phyloP scores from a whole-genome alignment of 2,329 filamentous ascomycete genomes.

The Raffaelea arxii region DNA sequence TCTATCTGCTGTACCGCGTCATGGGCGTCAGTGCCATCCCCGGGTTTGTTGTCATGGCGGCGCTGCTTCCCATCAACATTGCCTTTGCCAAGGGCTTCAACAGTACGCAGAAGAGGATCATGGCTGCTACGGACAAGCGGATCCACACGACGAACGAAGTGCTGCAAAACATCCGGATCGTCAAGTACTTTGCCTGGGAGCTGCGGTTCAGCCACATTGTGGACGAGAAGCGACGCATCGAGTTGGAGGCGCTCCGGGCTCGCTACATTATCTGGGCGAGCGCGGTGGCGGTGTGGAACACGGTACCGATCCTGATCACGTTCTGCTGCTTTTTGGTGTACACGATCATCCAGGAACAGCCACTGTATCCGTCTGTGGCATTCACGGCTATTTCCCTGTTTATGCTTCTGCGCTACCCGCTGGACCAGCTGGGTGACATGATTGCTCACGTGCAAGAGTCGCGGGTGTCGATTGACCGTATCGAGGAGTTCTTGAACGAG shows the following conservation, averaged over 20 bases:
- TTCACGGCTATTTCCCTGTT: slow-evolving; percentile 97
- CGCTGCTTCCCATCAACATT: slow-evolving; percentile 86
- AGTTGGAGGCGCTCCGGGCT: slow-evolving; percentile 68
- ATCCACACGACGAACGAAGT: slow-evolving; percentile 97
- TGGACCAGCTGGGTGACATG: slow-evolving; percentile 97
- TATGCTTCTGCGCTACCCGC: slow-evolving; percentile 80
- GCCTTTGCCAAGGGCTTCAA: slow-evolving; percentile 78
- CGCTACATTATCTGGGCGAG: slow-evolving; percentile 87
- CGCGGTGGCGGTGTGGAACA: slow-evolving; percentile 93
- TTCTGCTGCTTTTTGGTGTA: slow-evolving; percentile 95
- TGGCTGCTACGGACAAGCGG: slow-evolving; percentile 86
- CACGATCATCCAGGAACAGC: slow-evolving; percentile 81
- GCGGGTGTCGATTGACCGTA: slow-evolving; percentile 92
- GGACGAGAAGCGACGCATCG: slow-evolving; percentile 73
- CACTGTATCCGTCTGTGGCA: slow-evolving; percentile 80
- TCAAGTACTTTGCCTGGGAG: slow-evolving; percentile 99
- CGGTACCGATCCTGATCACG: slow-evolving; percentile 87
- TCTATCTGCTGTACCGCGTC: slow-evolving; percentile 77
- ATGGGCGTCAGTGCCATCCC: slow-evolving; percentile 91
- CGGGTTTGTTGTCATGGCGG: slow-evolving; percentile 79
- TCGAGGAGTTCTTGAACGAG: slow-evolving; percentile 87
- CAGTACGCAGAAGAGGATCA: slow-evolving; percentile 78
- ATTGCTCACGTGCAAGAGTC: slow-evolving; percentile 96
- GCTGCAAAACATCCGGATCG: slow-evolving; percentile 93
- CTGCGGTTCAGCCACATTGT: slow-evolving; percentile 78